phyloP scores from a whole-genome alignment of 805 yeast species.

The Cyberlindnera euphorbiae region DNA sequence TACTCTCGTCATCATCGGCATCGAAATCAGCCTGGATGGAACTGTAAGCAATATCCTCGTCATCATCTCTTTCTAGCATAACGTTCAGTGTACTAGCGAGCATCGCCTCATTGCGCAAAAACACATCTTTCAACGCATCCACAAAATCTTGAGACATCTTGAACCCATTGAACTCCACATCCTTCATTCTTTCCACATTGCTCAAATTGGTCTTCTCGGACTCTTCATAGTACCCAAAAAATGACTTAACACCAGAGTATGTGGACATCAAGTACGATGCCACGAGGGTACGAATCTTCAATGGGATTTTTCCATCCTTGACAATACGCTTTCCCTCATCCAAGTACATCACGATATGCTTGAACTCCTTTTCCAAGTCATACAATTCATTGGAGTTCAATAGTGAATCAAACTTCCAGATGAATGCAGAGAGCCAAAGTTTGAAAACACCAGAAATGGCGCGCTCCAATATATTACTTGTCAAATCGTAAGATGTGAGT shows the following conservation, averaged over 20 bases:
- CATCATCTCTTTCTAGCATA: slow-evolving; percentile 45
- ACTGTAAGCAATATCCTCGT: slow-evolving; percentile 43
- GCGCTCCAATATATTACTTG: background rate
- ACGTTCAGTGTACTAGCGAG: slow-evolving; percentile 33
- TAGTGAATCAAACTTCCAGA: slow-evolving; percentile 17
- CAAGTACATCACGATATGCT: slow-evolving; percentile 12
- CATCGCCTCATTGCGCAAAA: slow-evolving; percentile 44
- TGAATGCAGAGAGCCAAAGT: slow-evolving; percentile 14
- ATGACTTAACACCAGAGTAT: slow-evolving; percentile 23
- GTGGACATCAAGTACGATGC: slow-evolving; percentile 24
- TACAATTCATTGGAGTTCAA: slow-evolving; percentile 14
- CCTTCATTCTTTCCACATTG: slow-evolving; percentile 19
- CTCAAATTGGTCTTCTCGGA: slow-evolving; percentile 29
- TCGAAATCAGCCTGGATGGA: slow-evolving; percentile 17
- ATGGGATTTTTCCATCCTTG: slow-evolving; percentile 3
- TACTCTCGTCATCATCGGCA: slow-evolving; percentile 13
- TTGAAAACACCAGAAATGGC: slow-evolving; percentile 10
- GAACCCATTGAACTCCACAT: slow-evolving; percentile 19
- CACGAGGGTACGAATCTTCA: slow-evolving; percentile 18
- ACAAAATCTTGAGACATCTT: slow-evolving; percentile 29
- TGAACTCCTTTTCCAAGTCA: slow-evolving; percentile 19
- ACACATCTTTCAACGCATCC: slow-evolving; percentile 35
- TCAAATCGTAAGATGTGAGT: slow-evolving; percentile 5
- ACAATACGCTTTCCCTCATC: slow-evolving; percentile 12
- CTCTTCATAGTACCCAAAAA: slow-evolving; percentile 30